phyloP scores from a whole-genome alignment of 2,329 filamentous ascomycete species.

The Lecanicillium sp. region DNA sequence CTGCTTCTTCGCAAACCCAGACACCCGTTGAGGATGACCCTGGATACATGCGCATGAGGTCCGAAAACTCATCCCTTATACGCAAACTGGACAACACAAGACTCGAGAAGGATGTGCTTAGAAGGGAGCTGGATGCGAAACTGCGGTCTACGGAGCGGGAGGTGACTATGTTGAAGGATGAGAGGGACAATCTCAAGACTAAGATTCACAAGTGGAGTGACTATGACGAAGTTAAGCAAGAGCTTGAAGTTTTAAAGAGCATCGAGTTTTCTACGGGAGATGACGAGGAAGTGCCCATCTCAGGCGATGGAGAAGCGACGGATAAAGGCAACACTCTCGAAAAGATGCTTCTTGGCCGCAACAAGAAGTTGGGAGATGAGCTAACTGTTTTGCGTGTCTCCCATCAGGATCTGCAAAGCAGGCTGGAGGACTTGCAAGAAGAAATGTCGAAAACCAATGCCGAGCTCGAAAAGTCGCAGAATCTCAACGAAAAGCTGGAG shows the following conservation, averaged over 20 bases:
- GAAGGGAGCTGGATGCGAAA: conserved; percentile 66
- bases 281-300: conserved; percentile 56
- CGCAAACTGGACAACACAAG: conserved; percentile 78
- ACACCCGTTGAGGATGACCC: conserved; percentile 79
- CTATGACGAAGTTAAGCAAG: conserved; percentile 93
- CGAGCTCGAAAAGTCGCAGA: conserved; percentile 77
- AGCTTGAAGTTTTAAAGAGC: conserved; percentile 92
- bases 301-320: conserved; percentile 23
- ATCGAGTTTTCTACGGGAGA: conserved; percentile 93
- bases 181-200: conserved; percentile 68
- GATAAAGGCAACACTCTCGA: conserved; percentile 72
- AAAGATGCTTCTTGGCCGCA: conserved; percentile 81
- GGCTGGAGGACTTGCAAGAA: conserved; percentile 72
- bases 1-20: conserved; percentile 49
- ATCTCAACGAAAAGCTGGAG: conserved; percentile 81
- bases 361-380: conserved; percentile 94
- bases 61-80: conserved; percentile 86
- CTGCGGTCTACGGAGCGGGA: conserved; percentile 75
- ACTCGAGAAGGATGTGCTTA: conserved; percentile 75
- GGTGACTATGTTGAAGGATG: conserved; percentile 62
- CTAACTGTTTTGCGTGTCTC: conserved; percentile 88
- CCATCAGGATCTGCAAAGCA: conserved; percentile 79
- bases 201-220: conserved; percentile 87
- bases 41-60: conserved; percentile 75
- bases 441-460: conserved; percentile 75